phyloP scores from a whole-genome alignment of 495 filamentous ascomycete species.

The Aspergillus sparsus region DNA sequence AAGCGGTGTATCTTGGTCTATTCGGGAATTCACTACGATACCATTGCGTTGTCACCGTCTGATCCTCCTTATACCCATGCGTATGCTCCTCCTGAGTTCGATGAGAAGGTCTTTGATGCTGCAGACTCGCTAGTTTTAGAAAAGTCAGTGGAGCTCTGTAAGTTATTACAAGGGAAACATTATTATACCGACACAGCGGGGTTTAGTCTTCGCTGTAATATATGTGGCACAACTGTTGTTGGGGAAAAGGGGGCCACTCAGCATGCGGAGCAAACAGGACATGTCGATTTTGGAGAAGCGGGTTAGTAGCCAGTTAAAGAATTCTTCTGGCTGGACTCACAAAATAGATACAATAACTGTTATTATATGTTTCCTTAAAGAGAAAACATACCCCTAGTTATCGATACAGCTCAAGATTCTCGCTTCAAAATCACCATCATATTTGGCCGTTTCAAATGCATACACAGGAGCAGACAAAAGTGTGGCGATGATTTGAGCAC shows the following conservation, averaged over 20 bases:
- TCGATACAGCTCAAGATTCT: no score
- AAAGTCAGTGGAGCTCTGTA: constrained; percentile 71
- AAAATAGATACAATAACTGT: background rate
- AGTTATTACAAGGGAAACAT: constrained; percentile 65
- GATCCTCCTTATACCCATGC: constrained; percentile 58
- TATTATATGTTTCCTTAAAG: background rate
- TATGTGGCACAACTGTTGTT: constrained; percentile 68
- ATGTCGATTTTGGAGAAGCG: constrained; percentile 73
- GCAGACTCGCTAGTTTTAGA: constrained; percentile 67
- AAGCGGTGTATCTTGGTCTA: constrained; percentile 83
- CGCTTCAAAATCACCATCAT: no score
- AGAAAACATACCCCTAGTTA: background rate
- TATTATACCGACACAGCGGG: constrained; percentile 90
- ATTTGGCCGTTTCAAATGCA: background rate
- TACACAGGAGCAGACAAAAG: background rate
- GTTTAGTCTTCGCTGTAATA: constrained; percentile 80
- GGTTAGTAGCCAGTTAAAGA: constrained; percentile 24
- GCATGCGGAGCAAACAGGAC: constrained; percentile 67
- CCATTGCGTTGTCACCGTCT: constrained; percentile 73
- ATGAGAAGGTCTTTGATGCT: constrained; percentile 75
- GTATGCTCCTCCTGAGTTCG: constrained; percentile 65
- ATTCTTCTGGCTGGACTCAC: background rate
- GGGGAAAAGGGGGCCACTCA: constrained; percentile 71
- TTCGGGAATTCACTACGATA: constrained; percentile 94
- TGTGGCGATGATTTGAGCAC: background rate